Conservation (phyloP, 2,329 filamentous ascomycete genomes). For the Zasmidium citrigriseum region DNA sequence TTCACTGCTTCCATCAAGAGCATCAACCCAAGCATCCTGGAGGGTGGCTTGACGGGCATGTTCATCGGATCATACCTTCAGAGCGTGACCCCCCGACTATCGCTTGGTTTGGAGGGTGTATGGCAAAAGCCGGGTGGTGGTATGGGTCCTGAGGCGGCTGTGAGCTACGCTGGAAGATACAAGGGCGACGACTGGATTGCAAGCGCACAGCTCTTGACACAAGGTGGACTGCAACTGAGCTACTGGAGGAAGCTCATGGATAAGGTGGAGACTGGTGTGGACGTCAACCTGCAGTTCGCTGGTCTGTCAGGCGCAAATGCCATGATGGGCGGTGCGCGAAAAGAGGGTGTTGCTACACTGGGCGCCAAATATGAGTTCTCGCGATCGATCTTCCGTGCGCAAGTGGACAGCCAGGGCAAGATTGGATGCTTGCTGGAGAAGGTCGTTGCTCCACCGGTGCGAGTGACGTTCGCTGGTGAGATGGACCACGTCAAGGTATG, state of each 20-base stretch:
- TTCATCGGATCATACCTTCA: conserved; percentile 96
- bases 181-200: conserved; percentile 91
- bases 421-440: conserved; percentile 92
- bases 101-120: conserved; percentile 87
- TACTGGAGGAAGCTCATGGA: conserved; percentile 95
- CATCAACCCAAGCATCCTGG: conserved; percentile 90
- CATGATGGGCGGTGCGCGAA: conserved; percentile 74
- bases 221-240: conserved; percentile 83
- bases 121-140: conserved; percentile 86
- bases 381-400: conserved; percentile 90
- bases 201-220: conserved; percentile 83
- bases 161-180: conserved; percentile 91
- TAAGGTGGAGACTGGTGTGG: conserved; percentile 93
- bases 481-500: conserved; percentile 94
- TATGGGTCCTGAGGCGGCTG: conserved; percentile 83
- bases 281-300: conserved; percentile 84
- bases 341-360: conserved; percentile 87
- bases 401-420: conserved; percentile 94
- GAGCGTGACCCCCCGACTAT: conserved; percentile 81
- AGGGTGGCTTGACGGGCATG: conserved; percentile 91
- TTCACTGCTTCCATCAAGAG: conserved; percentile 93
- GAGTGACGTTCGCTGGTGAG: conserved; percentile 92
- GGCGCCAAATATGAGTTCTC: conserved; percentile 98
- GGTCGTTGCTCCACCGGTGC: conserved; percentile 87
- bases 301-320: conserved; percentile 56